Evolutionary conservation across 1,139 yeast species (phyloP), one percentile per base, ranked within the genome.

Genomic region (Saccharomyces hybrid): DNA sequence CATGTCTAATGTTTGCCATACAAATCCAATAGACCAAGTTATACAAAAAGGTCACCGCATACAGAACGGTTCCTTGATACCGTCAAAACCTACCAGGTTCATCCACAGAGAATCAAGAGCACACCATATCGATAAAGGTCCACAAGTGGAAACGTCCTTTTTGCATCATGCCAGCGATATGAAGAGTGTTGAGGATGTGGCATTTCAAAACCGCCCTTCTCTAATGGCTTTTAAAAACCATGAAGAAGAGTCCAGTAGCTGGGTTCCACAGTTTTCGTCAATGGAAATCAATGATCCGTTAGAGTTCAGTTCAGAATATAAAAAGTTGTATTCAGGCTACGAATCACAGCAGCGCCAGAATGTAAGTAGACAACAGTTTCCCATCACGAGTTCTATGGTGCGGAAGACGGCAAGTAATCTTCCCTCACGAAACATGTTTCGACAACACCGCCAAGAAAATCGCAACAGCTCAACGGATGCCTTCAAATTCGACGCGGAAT

Each of bases 281-380:
- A 62, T 67, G 61, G 55, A 59, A 47, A 56, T 67, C 11, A 57
- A 58, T 16, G 70, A 67, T 52, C 66, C 67, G 13, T 25, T 62
- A 51, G 69, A 64, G 56, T 65, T 64, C 47, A 57, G 61, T 38
- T 54, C 58, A 26, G 66, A 65, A 27, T 67, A 67, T 54, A 64
- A 65, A 55, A 57, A 49, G 20, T 52, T 61, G 50, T 67, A 67
- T 54, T 55, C 57, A 7, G 52, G 51, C 5, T 67, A 65, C 51
- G 64, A 63, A 52, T 49, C 53, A 49, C 57, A 51, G 27, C 61
- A 59, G 32, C 16, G 38, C 14, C 38, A 32, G 9, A 32, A 32
- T 32, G 4, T 6, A 13, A 32, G 38, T 5, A 13, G 38, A 13
- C 20, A 32, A 13, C 38, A 32, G n/a, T 32, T 13, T 1, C 38